Percentiles rank a stretch among this genome's conserved stretches.
Evolutionary conservation across 352 stramenopile genomes (phyloP).

Genomic region (Pythium sukuiense): DNA sequence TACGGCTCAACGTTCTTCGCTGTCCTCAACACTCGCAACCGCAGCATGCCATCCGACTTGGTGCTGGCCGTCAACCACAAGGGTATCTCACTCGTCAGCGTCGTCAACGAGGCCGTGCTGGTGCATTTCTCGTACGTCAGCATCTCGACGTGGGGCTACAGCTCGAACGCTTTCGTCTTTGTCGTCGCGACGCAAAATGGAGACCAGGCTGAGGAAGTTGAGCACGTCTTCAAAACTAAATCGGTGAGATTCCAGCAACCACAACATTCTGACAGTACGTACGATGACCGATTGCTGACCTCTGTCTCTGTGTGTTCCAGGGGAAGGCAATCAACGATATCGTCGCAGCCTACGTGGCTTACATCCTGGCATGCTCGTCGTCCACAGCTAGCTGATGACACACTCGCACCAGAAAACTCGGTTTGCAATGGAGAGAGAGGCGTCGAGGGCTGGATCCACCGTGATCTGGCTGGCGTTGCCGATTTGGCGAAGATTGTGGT

Average conservation of each 20-base stretch:
- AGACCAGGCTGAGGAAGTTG: conserved; percentile 31
- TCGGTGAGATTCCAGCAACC: conserved; percentile 26
- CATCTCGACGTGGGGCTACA: conserved; percentile 82
- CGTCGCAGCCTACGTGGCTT: conserved; percentile 51
- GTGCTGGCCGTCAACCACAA: conserved; percentile 68
- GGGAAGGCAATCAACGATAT: conserved; percentile 62
- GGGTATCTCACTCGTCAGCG: conserved; percentile 59
- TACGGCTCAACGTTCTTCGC: conserved; percentile 77
- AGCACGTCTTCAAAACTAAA: conserved; percentile 55
- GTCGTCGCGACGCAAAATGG: conserved; percentile 43
- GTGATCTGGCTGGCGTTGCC: neutral
- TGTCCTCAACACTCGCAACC: conserved; percentile 49
- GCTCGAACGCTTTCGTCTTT: conserved; percentile 77
- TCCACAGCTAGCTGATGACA: conserved; percentile 42
- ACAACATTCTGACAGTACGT: neutral
- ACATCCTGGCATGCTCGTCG: conserved; percentile 36
- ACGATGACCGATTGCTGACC: neutral
- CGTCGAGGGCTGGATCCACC: neutral
- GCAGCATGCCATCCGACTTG: conserved; percentile 47
- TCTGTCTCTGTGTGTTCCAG: conserved; percentile 16
- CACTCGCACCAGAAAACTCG: conserved; percentile 73
- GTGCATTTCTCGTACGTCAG: conserved; percentile 65
- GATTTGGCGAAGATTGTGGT: neutral
- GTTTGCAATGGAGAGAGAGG: conserved; percentile 3
- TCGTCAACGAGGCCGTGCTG: conserved; percentile 57